Base-by-base conservation (phyloP, 352 stramenopile genomes). In the Hyaloperonospora brassicae region DNA sequence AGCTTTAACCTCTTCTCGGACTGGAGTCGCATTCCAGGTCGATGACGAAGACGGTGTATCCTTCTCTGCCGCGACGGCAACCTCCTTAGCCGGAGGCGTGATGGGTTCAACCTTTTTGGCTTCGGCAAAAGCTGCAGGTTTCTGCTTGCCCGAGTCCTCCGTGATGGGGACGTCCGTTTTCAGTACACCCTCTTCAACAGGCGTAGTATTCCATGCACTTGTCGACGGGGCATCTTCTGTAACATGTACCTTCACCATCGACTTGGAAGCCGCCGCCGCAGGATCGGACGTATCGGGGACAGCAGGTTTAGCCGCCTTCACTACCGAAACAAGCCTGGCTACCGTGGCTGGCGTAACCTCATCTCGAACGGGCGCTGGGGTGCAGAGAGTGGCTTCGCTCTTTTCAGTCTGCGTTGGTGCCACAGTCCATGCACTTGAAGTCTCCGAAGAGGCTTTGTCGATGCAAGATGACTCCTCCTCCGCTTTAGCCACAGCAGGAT, bases 361-460 rank as follows among this genome's bases (percentile, higher is more conserved):
- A 46, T 64, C 48, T 43, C 62, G 17, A 24, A 59, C 47, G 1
- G 60, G 43, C 5, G 51, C 47, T 46, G 53, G 46, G 36, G 43
- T 61, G 46, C 55, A 63, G 9, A 49, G 48, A 45, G 41, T 58
- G 31, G 53, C 47, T 9, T 10, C 17, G 35, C 46, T 42, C 64
- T 61, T 14, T 53, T 66, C 55, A 6, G 71, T 50, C 54, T 68
- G 50, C 22, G 65, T 59, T 43, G 68, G 62, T 8, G 61, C 17
- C 8, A 62, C 47, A 47, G 73, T 84, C 76, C 73, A 84, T 25
- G 71, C 61, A 23, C 47, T 64, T 12, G 57, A 50, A n/a, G 42
- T 8, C 8, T 34, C 27, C 4, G 27, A 34, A 34, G 27, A 8
- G 27, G 27, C 27, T 34, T 34, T 34, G 4, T 34, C 27, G 27